A percentile compares a stretch with the other conserved stretches of the same genome.
These are phyloP conservation scores for Bisporella sp. DNA, from an alignment of 2,329 filamentous ascomycete species.

Conservation along the genomic window DNA sequence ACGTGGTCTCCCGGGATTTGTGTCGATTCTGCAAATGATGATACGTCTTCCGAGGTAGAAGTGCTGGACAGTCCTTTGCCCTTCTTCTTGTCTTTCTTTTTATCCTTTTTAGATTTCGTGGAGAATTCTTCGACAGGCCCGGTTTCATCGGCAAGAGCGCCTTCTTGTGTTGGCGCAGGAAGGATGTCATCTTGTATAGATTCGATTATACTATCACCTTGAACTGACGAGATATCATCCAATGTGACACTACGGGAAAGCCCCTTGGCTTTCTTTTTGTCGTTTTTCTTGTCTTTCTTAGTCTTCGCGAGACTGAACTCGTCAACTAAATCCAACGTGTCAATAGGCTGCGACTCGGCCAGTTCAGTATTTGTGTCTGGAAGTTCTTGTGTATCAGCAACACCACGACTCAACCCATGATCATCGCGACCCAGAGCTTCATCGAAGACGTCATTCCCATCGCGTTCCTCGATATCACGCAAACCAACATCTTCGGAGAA, in stretches of 20 bases:
- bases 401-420: not conserved
- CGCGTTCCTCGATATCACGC: constrained; percentile 16
- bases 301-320: no score
- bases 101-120: constrained; percentile 32
- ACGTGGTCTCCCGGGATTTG: not conserved
- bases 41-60: constrained; percentile 11
- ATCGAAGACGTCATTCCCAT: constrained; percentile 6
- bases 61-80: constrained; percentile 8
- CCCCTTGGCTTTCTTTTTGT: no score
- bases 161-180: no score
- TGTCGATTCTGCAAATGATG: not conserved
- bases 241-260: no score
- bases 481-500: constrained; percentile 4
- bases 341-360: not conserved
- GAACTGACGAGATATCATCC: no score
- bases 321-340: not conserved
- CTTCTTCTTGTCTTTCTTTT: constrained; percentile 29
- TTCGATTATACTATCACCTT: no score
- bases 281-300: no score
- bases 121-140: constrained; percentile 15
- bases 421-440: not conserved
- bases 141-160: constrained; percentile 1
- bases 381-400: not conserved
- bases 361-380: not conserved
- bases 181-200: no score